Percentiles rank a stretch among this genome's conserved stretches.
Conservation (phyloP, 768 basidiomycete genomes). For the Coprinopsis strossmayeri region DNA sequence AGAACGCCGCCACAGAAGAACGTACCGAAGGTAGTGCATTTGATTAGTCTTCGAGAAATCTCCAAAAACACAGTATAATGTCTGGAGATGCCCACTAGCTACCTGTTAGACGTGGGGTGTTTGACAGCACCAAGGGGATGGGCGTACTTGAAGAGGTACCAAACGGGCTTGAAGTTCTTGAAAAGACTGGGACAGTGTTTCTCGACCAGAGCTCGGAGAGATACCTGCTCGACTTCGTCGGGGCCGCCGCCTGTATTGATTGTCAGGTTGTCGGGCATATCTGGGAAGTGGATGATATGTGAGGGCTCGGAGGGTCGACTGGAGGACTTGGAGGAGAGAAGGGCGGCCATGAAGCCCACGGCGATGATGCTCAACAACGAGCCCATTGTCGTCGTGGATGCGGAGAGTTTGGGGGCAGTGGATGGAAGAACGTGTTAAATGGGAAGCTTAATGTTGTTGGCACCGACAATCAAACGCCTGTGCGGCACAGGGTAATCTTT, state of each 20-base stretch:
- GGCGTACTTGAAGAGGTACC: constrained; percentile 45
- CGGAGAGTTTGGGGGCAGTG: no score
- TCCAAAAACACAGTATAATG: constrained; percentile 51
- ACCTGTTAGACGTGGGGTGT: background rate
- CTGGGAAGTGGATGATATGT: constrained; percentile 29
- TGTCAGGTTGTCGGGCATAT: constrained; percentile 28
- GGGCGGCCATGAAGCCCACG: constrained; percentile 28
- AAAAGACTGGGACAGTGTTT: constrained; percentile 37
- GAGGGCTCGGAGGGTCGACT: background rate
- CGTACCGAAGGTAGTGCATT: constrained; percentile 51
- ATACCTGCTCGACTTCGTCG: constrained; percentile 28
- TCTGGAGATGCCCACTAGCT: constrained; percentile 57
- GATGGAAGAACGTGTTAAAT: no score
- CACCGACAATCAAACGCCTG: background rate
- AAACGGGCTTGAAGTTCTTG: constrained; percentile 35
- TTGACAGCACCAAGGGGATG: background rate
- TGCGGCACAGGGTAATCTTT: background rate
- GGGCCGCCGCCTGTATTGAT: constrained; percentile 23
- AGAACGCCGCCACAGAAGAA: background rate
- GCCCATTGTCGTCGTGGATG: constrained; percentile 9
- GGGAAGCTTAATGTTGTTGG: background rate
- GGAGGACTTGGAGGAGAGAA: constrained; percentile 23
- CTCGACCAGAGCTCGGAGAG: constrained; percentile 33
- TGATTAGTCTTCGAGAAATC: constrained; percentile 53
- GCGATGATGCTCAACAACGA: constrained; percentile 22